Evolutionary conservation across 2,329 filamentous ascomycete genomes (phyloP).

Genomic region (Penicillium decumbens): DNA sequence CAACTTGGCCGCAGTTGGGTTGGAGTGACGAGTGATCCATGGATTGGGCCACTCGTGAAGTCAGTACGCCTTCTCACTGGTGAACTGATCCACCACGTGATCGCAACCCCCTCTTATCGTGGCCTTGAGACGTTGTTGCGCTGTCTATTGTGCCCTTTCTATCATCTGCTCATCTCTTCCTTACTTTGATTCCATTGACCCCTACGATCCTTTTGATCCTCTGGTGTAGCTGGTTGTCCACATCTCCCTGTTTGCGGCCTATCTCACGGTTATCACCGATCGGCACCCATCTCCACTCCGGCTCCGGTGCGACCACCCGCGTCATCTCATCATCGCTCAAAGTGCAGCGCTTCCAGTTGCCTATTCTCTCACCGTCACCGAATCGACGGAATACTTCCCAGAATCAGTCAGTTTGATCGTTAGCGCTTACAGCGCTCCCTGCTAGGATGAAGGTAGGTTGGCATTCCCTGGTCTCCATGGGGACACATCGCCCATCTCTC

Average conservation of each 20-base stretch:
- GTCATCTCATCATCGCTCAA: conserved; percentile 4
- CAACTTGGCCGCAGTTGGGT: conserved; percentile 27
- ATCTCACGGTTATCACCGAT: conserved; percentile 40
- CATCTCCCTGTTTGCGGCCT: conserved; percentile 12
- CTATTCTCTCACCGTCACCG: conserved; percentile 1
- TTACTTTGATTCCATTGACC: background rate
- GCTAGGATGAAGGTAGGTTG: conserved; percentile 13
- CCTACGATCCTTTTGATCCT: background rate
- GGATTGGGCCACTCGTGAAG: conserved; percentile 32
- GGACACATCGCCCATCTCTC: conserved; percentile 1
- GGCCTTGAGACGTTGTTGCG: conserved; percentile 1
- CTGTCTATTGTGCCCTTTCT: background rate
- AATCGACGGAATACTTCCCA: background rate
- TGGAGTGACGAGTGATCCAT: conserved; percentile 15
- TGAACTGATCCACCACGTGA: conserved; percentile 36
- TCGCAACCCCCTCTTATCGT: conserved; percentile 32
- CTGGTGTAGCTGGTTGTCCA: conserved; percentile 2
- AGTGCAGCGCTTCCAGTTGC: background rate
- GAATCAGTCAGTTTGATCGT: background rate
- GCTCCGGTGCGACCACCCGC: conserved; percentile 21
- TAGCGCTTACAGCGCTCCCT: background rate
- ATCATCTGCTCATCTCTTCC: background rate
- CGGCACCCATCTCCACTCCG: conserved; percentile 26
- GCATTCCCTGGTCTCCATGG: conserved; percentile 6
- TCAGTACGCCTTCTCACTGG: conserved; percentile 41